A percentile compares a stretch with the other conserved stretches of the same genome.
phyloP scores from a whole-genome alignment of 1,139 yeast genomes.

The Saccharomyces hybrid region DNA sequence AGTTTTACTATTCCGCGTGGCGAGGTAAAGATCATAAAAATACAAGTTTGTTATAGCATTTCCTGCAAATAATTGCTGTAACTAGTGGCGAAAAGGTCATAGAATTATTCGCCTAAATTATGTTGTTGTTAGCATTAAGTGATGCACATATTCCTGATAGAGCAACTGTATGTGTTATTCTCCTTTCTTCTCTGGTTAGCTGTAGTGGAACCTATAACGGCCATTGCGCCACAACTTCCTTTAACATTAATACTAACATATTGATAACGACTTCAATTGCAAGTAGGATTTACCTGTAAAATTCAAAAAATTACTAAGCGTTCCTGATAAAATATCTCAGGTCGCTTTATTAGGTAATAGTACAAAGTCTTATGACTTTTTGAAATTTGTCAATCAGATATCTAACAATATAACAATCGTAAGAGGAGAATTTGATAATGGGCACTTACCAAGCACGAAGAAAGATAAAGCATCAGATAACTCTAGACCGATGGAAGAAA shows the following conservation, averaged over 20 bases:
- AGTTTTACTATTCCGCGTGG: neutral
- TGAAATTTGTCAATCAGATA: slow-evolving; percentile 54
- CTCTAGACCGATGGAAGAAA: slow-evolving; percentile 28
- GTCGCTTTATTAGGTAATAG: slow-evolving; percentile 83
- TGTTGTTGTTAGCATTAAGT: slow-evolving; percentile 83
- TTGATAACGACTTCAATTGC: neutral
- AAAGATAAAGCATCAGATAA: slow-evolving; percentile 40
- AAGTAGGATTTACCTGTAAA: slow-evolving; percentile 38
- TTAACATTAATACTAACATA: slow-evolving; percentile 1
- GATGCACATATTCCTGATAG: slow-evolving; percentile 91
- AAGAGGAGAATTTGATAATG: slow-evolving; percentile 63
- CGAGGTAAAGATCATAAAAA: neutral
- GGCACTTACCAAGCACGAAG: slow-evolving; percentile 40
- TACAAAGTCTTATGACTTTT: slow-evolving; percentile 57
- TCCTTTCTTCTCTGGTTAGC: neutral
- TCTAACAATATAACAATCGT: slow-evolving; percentile 71
- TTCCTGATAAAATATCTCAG: slow-evolving; percentile 75
- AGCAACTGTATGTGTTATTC: slow-evolving; percentile 36
- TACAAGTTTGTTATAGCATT: neutral
- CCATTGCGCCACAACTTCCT: neutral
- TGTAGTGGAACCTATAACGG: neutral
- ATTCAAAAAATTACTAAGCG: slow-evolving; percentile 59
- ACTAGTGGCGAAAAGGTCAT: neutral
- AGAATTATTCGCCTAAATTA: slow-evolving; percentile 23
- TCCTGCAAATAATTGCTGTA: neutral